Conservation (phyloP, 31 red algal species). For the Porphyra umbilicalis region DNA sequence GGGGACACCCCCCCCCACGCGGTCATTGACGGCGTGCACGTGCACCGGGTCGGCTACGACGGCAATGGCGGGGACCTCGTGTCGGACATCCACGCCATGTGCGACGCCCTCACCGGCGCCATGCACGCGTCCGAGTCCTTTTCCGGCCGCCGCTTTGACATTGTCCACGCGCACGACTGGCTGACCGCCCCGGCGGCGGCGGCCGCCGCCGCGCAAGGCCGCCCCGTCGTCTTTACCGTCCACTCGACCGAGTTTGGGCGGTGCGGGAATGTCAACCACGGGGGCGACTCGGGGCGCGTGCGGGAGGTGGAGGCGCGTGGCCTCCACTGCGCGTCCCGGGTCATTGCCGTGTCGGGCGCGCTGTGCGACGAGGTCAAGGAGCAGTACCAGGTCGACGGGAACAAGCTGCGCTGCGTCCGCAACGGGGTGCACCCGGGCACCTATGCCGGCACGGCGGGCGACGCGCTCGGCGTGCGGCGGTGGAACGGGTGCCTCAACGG, state of each 20-base stretch:
- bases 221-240: slow-evolving; percentile 14
- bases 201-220: not conserved
- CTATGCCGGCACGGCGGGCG: slow-evolving; percentile 1
- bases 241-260: slow-evolving; percentile 35
- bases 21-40: slow-evolving; percentile 25
- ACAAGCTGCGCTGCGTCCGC: slow-evolving; percentile 4
- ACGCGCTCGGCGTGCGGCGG: slow-evolving; percentile 4
- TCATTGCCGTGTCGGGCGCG: slow-evolving; percentile 31
- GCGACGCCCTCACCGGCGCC: slow-evolving; percentile 11
- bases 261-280: slow-evolving; percentile 16
- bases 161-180: slow-evolving; percentile 32
- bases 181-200: slow-evolving; percentile 7
- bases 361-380: slow-evolving; percentile 38
- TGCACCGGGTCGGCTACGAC: slow-evolving; percentile 19
- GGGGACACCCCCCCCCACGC: slow-evolving; percentile 7
- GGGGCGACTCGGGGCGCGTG: slow-evolving; percentile 25
- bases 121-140: slow-evolving; percentile 14
- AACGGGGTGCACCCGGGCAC: slow-evolving; percentile 2
- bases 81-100: slow-evolving; percentile 15
- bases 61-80: slow-evolving; percentile 1
- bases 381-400: slow-evolving; percentile 15
- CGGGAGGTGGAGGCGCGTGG: slow-evolving; percentile 8
- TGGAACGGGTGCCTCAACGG: not conserved
- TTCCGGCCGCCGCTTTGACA: slow-evolving; percentile 12
- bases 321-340: not conserved